Conservation (phyloP, 768 basidiomycete genomes). For the Pholiota molesta region DNA sequence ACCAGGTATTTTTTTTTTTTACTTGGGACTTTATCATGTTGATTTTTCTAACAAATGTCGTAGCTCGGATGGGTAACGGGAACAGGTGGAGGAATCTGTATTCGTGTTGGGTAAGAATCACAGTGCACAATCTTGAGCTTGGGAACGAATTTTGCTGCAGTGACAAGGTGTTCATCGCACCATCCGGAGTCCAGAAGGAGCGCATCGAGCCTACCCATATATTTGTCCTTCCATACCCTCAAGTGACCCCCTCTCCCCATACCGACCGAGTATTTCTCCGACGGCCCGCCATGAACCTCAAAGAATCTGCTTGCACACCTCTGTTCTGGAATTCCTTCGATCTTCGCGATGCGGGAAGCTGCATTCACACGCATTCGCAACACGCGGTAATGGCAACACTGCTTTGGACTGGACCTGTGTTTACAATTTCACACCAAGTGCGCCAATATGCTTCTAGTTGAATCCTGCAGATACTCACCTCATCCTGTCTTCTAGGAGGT, state of each 20-base stretch:
- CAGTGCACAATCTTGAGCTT: background rate
- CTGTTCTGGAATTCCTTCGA: slow-evolving; percentile 93
- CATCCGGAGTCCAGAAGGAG: slow-evolving; percentile 91
- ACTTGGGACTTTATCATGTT: background rate
- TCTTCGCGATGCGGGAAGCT: slow-evolving; percentile 76
- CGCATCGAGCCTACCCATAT: slow-evolving; percentile 83
- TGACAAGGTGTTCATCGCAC: slow-evolving; percentile 83
- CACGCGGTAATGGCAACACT: slow-evolving; percentile 89
- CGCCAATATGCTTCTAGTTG: slow-evolving; percentile 18
- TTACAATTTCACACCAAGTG: slow-evolving; percentile 84
- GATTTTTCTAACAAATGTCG: background rate
- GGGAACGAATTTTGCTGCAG: slow-evolving; percentile 33
- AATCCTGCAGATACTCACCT: slow-evolving; percentile 7
- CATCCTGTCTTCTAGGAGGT: slow-evolving; percentile 42
- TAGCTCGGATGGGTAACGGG: slow-evolving; percentile 91
- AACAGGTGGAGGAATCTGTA: slow-evolving; percentile 82
- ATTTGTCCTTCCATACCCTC: slow-evolving; percentile 84
- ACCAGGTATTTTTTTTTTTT: slow-evolving; percentile 43
- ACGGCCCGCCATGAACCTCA: slow-evolving; percentile 68
- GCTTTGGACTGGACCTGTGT: slow-evolving; percentile 69
- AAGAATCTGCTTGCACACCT: slow-evolving; percentile 88
- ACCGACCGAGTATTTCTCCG: slow-evolving; percentile 79
- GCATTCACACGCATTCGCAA: slow-evolving; percentile 91
- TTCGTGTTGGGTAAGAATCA: slow-evolving; percentile 59
- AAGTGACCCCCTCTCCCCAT: slow-evolving; percentile 58